These are phyloP conservation scores for Pseudogymnoascus sp. DNA, from an alignment of 2,329 filamentous ascomycete species.

Conservation along the genomic window DNA sequence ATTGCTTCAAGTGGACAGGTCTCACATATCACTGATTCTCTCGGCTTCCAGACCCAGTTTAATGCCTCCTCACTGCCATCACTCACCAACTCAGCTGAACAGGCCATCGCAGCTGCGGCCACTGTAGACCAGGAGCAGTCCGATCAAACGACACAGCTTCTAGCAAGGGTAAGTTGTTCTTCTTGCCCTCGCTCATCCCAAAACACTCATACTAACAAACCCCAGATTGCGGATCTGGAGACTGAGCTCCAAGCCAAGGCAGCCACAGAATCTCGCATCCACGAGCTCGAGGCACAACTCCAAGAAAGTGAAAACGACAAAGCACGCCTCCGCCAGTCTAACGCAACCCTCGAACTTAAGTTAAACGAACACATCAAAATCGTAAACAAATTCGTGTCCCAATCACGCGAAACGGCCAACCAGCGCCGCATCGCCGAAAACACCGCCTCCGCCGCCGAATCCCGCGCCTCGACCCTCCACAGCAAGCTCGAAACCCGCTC, in stretches of 20 bases:
- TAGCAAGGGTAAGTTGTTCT: constrained; percentile 22
- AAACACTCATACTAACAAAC: neutral
- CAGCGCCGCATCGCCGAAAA: constrained; percentile 43
- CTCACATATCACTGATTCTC: constrained; percentile 9
- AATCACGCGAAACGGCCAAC: constrained; percentile 41
- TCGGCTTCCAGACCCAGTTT: constrained; percentile 3
- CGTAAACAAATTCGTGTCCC: constrained; percentile 37
- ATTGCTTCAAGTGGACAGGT: neutral
- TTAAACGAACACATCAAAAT: constrained; percentile 39
- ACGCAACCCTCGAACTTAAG: constrained; percentile 37
- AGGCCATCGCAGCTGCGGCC: constrained; percentile 3
- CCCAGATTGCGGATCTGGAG: constrained; percentile 32
- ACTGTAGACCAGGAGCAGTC: constrained; percentile 9
- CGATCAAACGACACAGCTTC: constrained; percentile 11
- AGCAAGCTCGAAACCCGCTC: constrained; percentile 18
- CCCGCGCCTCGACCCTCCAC: constrained; percentile 15
- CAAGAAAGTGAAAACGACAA: constrained; percentile 25
- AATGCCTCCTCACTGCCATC: neutral
- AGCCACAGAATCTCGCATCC: constrained; percentile 25
- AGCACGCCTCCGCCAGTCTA: constrained; percentile 33
- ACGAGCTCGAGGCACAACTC: constrained; percentile 28
- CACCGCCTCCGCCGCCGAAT: constrained; percentile 23
- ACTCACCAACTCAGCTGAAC: neutral
- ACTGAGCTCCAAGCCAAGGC: neutral
- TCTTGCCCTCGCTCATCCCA: neutral